These are phyloP conservation scores for Cystobasidium sp. DNA, from an alignment of 1,284 basidiomycete species.

Conservation along the genomic window DNA sequence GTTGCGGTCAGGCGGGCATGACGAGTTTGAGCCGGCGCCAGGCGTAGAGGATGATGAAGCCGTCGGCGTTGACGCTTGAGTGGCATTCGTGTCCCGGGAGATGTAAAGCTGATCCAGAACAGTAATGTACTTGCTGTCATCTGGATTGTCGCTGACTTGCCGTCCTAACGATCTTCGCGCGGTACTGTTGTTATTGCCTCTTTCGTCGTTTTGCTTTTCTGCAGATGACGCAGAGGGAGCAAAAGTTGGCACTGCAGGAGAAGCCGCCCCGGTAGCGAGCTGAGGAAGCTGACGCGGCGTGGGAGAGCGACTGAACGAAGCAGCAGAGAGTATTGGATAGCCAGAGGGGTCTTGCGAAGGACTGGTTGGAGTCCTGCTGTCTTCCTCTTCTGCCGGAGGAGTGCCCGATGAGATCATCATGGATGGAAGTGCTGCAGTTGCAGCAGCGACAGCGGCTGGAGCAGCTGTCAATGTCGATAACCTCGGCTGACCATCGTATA, in stretches of 20 bases:
- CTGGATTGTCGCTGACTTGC: background rate
- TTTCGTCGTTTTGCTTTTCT: background rate
- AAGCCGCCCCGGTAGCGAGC: background rate
- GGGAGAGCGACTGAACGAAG: constrained; percentile 1
- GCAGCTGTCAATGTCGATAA: background rate
- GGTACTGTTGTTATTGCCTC: background rate
- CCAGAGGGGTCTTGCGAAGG: background rate
- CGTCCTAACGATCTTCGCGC: background rate
- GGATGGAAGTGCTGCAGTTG: background rate
- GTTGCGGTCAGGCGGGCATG: constrained; percentile 10
- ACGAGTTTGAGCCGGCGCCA: background rate
- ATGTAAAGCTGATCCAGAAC: constrained; percentile 38
- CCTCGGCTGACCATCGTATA: constrained; percentile 7
- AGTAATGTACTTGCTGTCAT: constrained; percentile 16
- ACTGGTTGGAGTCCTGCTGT: background rate
- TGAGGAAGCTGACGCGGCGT: constrained; percentile 4
- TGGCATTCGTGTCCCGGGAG: constrained; percentile 3
- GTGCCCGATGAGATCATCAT: constrained; percentile 4
- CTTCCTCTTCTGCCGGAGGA: constrained; percentile 2
- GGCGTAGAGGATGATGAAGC: background rate
- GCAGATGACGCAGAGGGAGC: background rate
- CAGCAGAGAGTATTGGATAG: background rate
- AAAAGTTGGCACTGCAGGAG: no score
- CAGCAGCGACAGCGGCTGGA: background rate
- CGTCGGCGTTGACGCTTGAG: background rate